A percentile compares a stretch with the other conserved stretches of the same genome.
phyloP scores from a whole-genome alignment of 805 yeast species.

The Hanseniaspora vineae region DNA sequence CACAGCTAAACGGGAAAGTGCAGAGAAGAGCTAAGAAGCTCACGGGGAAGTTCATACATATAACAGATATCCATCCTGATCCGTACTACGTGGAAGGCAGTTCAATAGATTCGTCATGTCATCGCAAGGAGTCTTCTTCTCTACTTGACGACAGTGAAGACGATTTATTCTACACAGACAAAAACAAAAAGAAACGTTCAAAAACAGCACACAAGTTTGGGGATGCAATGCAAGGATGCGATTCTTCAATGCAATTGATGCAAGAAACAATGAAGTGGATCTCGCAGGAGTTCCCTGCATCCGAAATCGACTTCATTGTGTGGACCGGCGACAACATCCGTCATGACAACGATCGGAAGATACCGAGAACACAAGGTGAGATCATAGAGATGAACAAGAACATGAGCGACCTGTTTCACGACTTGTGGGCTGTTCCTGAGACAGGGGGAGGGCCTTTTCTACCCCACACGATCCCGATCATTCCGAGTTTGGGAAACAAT shows the following conservation, averaged over 20 bases:
- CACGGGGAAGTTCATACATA: constrained; percentile 73
- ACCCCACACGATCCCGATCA: constrained; percentile 24
- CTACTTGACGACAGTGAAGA: constrained; percentile 4
- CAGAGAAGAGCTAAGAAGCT: constrained; percentile 12
- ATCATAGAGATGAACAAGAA: constrained; percentile 59
- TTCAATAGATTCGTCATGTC: constrained; percentile 41
- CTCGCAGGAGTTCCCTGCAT: constrained; percentile 43
- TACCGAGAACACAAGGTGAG: constrained; percentile 61
- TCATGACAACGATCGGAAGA: constrained; percentile 65
- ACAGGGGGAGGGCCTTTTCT: no score
- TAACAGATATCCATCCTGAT: constrained; percentile 84
- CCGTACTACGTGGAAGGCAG: constrained; percentile 45
- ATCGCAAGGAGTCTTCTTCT: constrained; percentile 24
- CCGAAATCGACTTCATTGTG: constrained; percentile 65
- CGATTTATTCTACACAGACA: not conserved
- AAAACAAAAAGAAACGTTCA: constrained; percentile 13
- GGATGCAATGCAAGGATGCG: constrained; percentile 67
- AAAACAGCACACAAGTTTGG: constrained; percentile 57
- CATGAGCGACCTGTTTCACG: constrained; percentile 13
- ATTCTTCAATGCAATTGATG: constrained; percentile 52
- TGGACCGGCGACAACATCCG: constrained; percentile 90
- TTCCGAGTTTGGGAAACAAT: constrained; percentile 75
- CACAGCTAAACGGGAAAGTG: no score
- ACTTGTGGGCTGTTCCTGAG: no score
- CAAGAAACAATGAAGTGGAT: constrained; percentile 59